A percentile compares a stretch with the other conserved stretches of the same genome.
Conservation (phyloP, 192 early-diverging fungal genomes). For the Coemansia sp. region DNA sequence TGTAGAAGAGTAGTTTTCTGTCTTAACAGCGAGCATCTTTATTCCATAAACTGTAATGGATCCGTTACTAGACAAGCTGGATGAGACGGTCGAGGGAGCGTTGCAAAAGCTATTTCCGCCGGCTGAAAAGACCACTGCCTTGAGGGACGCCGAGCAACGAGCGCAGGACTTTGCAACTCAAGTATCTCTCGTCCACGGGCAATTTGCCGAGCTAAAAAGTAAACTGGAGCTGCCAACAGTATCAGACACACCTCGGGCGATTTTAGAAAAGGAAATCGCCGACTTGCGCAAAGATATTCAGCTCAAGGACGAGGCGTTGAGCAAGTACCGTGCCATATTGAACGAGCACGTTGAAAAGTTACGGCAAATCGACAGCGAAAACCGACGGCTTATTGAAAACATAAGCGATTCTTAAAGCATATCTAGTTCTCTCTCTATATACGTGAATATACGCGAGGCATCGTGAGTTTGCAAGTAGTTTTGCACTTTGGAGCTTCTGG, state of each 20-base stretch:
- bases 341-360: slow-evolving; percentile 8
- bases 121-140: not conserved
- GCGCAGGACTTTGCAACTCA: slow-evolving; percentile 35
- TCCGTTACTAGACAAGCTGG: slow-evolving; percentile 28
- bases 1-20: too few relatives aligned
- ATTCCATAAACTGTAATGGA: slow-evolving; percentile 16
- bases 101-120: slow-evolving; percentile 35
- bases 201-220: slow-evolving; percentile 28
- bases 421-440: not conserved
- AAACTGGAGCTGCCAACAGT: slow-evolving; percentile 6
- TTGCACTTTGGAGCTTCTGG: not conserved
- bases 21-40: not conserved
- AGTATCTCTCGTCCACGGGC: slow-evolving; percentile 16
- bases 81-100: slow-evolving; percentile 28
- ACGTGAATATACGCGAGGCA: slow-evolving; percentile 1
- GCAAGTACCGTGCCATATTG: slow-evolving; percentile 24
- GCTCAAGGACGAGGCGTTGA: slow-evolving; percentile 23
- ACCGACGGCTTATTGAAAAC: slow-evolving; percentile 13
- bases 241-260: not conserved
- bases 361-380: slow-evolving; percentile 9
- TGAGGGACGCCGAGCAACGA: slow-evolving; percentile 41
- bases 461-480: slow-evolving; percentile 9
- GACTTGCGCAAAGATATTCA: slow-evolving; percentile 35
- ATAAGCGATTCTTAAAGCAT: not conserved
- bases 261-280: slow-evolving; percentile 23